Evolutionary conservation across 495 filamentous ascomycete genomes (phyloP).

Genomic region (Parathielavia hyrcaniae): DNA sequence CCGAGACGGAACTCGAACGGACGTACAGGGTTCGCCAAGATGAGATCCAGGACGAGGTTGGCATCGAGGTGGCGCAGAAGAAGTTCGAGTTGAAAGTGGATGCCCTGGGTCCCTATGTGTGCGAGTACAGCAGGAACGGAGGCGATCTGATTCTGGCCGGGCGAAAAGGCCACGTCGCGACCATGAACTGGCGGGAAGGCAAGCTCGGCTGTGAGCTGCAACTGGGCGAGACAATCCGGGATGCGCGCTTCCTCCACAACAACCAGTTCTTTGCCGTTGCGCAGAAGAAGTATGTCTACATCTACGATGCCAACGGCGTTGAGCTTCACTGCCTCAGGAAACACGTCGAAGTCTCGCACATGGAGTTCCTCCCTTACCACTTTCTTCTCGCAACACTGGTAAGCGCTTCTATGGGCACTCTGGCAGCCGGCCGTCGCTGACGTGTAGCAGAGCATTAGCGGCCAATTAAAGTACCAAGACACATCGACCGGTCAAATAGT

Average conservation of each 20-base stretch:
- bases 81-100: conserved; percentile 83
- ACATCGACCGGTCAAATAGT: conserved; percentile 85
- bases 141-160: conserved; percentile 78
- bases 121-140: conserved; percentile 85
- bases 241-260: conserved; percentile 90
- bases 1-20: conserved; percentile 79
- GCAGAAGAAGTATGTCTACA: conserved; percentile 89
- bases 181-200: conserved; percentile 92
- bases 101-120: conserved; percentile 74
- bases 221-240: conserved; percentile 78
- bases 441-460: conserved; percentile 59
- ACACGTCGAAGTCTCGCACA: conserved; percentile 85
- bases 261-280: conserved; percentile 95
- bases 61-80: conserved; percentile 80
- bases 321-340: conserved; percentile 87
- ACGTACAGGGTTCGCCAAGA: conserved; percentile 90
- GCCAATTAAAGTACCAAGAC: conserved; percentile 89
- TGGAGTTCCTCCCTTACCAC: conserved; percentile 95
- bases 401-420: conserved; percentile 27
- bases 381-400: conserved; percentile 85
- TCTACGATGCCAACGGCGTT: conserved; percentile 83
- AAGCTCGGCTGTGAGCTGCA: conserved; percentile 88
- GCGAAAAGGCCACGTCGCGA: conserved; percentile 89
- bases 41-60: conserved; percentile 69
- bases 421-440: background rate